These are phyloP conservation scores for Pedinophyceae sp. DNA, from an alignment of 139 green algal genomes.

Conservation along the genomic window DNA sequence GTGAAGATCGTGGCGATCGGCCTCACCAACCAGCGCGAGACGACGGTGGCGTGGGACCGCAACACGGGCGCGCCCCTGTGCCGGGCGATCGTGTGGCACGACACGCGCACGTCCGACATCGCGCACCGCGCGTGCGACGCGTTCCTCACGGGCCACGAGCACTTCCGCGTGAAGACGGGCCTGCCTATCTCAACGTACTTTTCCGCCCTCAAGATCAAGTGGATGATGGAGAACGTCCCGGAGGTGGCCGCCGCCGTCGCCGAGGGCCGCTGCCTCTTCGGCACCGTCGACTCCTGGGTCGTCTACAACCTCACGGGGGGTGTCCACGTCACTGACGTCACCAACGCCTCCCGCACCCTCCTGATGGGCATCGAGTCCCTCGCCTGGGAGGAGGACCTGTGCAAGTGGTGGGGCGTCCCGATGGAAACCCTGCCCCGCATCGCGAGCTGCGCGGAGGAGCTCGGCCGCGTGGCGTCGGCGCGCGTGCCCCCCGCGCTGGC, in stretches of 20 bases:
- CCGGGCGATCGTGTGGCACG: constrained; percentile 92
- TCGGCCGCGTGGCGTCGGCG: too few relatives aligned
- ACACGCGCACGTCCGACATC: constrained; percentile 58
- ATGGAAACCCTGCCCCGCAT: constrained; percentile 16
- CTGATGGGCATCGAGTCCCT: constrained; percentile 73
- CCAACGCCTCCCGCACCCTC: constrained; percentile 78
- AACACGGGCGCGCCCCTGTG: constrained; percentile 58
- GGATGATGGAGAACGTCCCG: constrained; percentile 74
- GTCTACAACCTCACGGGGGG: constrained; percentile 80
- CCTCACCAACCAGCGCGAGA: constrained; percentile 94
- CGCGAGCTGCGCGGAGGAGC: constrained; percentile 11
- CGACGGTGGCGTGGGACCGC: constrained; percentile 70
- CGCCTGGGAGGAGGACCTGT: constrained; percentile 54
- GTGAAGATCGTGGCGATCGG: constrained; percentile 19
- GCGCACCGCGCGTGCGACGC: constrained; percentile 14
- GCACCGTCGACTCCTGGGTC: constrained; percentile 94
- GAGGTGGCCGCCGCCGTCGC: constrained; percentile 34
- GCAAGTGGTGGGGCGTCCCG: constrained; percentile 16
- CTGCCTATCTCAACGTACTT: constrained; percentile 95
- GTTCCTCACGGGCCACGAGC: constrained; percentile 11
- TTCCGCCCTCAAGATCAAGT: constrained; percentile 78
- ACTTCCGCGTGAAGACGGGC: constrained; percentile 58
- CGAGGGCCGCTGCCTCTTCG: constrained; percentile 33
- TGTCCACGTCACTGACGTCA: constrained; percentile 76
- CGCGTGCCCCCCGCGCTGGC: constrained; percentile 19